Evolutionary conservation across 495 filamentous ascomycete genomes (phyloP).

Genomic region (Achaetomiella virescens): DNA sequence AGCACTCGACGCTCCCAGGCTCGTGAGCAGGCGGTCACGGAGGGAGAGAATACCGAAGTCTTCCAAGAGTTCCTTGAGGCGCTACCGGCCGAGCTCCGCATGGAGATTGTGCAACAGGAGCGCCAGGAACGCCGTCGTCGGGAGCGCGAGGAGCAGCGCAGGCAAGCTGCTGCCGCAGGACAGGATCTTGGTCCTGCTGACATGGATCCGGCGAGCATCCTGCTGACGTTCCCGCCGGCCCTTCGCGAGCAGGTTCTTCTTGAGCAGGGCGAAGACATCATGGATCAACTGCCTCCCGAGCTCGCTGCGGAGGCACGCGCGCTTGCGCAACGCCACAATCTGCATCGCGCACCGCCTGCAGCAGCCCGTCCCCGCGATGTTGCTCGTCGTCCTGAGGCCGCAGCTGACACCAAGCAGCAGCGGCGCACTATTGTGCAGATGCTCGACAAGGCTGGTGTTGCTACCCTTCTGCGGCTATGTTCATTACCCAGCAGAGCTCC

Average conservation of each 20-base stretch:
- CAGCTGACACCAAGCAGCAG: conserved; percentile 53
- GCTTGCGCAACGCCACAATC: conserved; percentile 28
- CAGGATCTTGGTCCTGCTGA: conserved; percentile 60
- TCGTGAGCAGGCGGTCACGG: conserved; percentile 53
- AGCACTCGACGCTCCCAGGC: conserved; percentile 76
- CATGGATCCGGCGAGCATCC: conserved; percentile 88
- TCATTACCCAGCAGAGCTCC: conserved; percentile 80
- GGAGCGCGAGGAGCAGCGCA: conserved; percentile 67
- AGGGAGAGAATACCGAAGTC: conserved; percentile 82
- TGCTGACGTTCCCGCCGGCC: conserved; percentile 80
- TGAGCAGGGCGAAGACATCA: conserved; percentile 83
- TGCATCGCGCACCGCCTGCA: conserved; percentile 17
- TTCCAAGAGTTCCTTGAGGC: conserved; percentile 93
- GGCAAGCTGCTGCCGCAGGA: conserved; percentile 47
- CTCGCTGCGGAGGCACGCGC: conserved; percentile 81
- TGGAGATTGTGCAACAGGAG: conserved; percentile 86
- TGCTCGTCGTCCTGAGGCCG: conserved; percentile 24
- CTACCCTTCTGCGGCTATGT: conserved; percentile 95
- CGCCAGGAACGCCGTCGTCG: conserved; percentile 80
- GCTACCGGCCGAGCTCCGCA: conserved; percentile 79
- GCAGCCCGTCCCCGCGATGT: conserved; percentile 25
- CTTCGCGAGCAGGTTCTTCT: conserved; percentile 81
- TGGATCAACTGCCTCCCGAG: conserved; percentile 78
- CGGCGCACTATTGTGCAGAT: conserved; percentile 84
- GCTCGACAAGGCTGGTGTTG: conserved; percentile 92